Conservation (phyloP, 2,329 filamentous ascomycete species). For the Byssoonygena ceratinophila region DNA sequence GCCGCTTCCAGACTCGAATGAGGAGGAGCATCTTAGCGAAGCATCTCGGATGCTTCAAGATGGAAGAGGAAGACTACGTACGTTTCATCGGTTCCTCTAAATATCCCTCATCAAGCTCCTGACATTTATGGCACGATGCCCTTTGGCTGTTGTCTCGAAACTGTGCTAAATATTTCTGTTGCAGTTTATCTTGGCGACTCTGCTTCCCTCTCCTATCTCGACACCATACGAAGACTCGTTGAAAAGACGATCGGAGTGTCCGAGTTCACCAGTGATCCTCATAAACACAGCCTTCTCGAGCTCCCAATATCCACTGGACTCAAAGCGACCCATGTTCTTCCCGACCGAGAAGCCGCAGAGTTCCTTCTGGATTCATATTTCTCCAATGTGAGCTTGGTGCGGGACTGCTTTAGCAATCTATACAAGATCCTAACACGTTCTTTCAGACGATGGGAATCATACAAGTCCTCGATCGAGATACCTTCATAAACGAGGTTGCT, state of each 20-base stretch:
- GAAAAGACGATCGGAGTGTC: conserved; percentile 46
- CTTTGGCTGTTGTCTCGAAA: too few relatives aligned
- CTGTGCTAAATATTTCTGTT: not conserved
- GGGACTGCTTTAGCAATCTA: not conserved
- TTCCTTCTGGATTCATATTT: conserved; percentile 52
- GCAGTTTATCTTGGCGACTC: conserved; percentile 54
- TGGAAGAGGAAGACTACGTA: conserved; percentile 39
- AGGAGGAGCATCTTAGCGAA: conserved; percentile 32
- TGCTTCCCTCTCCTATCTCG: conserved; percentile 50
- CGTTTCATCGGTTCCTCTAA: not conserved
- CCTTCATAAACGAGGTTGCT: conserved; percentile 43
- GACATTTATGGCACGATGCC: too few relatives aligned
- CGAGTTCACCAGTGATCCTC: conserved; percentile 48
- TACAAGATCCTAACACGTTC: not conserved
- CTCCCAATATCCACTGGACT: conserved; percentile 39
- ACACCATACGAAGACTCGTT: conserved; percentile 51
- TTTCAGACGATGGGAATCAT: conserved; percentile 49
- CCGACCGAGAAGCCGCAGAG: conserved; percentile 45
- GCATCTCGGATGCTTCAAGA: conserved; percentile 56
- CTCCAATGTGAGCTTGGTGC: conserved; percentile 41
- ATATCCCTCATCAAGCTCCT: too few relatives aligned
- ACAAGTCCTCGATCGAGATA: conserved; percentile 47
- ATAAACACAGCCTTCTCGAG: conserved; percentile 49
- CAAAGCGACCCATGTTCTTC: conserved; percentile 45
- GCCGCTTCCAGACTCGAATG: conserved; percentile 14